phyloP scores from a whole-genome alignment of 2,329 filamentous ascomycete species.

The Colletotrichum sp. region DNA sequence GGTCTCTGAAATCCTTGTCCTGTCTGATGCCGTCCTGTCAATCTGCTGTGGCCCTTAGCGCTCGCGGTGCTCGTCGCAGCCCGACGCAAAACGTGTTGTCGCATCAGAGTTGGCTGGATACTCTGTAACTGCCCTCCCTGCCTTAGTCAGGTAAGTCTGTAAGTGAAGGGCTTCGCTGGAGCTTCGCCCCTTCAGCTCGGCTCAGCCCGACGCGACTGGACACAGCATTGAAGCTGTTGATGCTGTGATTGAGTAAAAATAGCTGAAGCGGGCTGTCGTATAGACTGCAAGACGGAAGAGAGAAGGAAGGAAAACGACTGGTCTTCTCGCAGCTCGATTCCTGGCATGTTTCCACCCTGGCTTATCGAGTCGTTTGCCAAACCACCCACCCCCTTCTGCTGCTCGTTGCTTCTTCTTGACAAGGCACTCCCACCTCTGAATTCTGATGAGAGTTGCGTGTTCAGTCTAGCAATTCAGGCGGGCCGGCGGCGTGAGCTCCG shows the following conservation, averaged over 20 bases:
- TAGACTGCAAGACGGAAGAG: not conserved
- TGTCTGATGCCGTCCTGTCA: constrained; percentile 11
- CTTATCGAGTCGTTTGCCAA: not conserved
- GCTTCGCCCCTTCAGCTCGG: not conserved
- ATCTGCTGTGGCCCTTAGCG: constrained; percentile 12
- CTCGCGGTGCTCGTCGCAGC: not conserved
- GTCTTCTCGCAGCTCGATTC: not conserved
- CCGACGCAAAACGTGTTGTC: constrained; percentile 10
- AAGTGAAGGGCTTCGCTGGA: not conserved
- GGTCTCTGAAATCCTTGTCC: not conserved
- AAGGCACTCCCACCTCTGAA: constrained; percentile 6
- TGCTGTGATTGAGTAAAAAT: constrained; percentile 1
- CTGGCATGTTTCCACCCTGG: not conserved
- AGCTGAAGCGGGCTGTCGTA: not conserved
- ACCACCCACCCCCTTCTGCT: not conserved
- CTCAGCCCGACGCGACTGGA: not conserved
- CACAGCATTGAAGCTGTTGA: constrained; percentile 1
- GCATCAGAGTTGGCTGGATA: not conserved
- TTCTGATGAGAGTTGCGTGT: not conserved
- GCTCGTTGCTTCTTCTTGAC: constrained; percentile 13
- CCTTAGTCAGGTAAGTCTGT: not conserved
- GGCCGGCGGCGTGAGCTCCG: not conserved
- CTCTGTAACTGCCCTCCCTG: not conserved
- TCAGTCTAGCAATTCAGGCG: not conserved
- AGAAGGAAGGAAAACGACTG: not conserved